phyloP scores from a whole-genome alignment of 2,329 filamentous ascomycete genomes.

The Basipetospora chlamydospora region DNA sequence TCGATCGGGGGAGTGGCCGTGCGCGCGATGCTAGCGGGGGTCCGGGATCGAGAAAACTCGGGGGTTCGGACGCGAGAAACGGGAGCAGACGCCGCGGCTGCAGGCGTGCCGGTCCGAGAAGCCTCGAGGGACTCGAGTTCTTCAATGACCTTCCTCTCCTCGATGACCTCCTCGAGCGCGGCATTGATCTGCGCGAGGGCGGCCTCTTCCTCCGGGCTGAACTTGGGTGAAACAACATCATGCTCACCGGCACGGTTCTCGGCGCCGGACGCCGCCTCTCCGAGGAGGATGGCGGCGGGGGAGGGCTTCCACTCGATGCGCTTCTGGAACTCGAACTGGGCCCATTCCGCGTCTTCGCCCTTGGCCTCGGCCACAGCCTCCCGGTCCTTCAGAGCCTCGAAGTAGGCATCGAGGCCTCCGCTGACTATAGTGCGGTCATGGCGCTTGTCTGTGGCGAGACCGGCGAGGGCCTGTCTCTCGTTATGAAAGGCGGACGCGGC shows the following conservation, averaged over 20 bases:
- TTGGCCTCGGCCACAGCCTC: slow-evolving; percentile 44
- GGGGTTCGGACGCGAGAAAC: slow-evolving; percentile 28
- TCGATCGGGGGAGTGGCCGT: slow-evolving; percentile 48
- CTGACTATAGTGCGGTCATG: slow-evolving; percentile 30
- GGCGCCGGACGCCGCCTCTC: slow-evolving; percentile 41
- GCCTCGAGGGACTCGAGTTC: slow-evolving; percentile 26
- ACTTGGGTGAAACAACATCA: slow-evolving; percentile 19
- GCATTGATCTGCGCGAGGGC: slow-evolving; percentile 74
- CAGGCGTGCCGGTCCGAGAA: slow-evolving; percentile 11
- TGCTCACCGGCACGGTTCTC: slow-evolving; percentile 18
- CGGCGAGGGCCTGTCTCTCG: slow-evolving; percentile 31
- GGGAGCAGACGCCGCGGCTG: slow-evolving; percentile 19
- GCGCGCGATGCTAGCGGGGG: slow-evolving; percentile 33
- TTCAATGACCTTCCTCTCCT: slow-evolving; percentile 31
- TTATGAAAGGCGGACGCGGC: slow-evolving; percentile 60
- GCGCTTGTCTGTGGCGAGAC: slow-evolving; percentile 37
- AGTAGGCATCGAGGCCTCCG: slow-evolving; percentile 75
- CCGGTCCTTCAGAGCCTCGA: slow-evolving; percentile 73
- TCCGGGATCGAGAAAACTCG: slow-evolving; percentile 22
- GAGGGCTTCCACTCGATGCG: slow-evolving; percentile 76
- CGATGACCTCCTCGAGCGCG: slow-evolving; percentile 65
- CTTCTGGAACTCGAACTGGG: slow-evolving; percentile 78
- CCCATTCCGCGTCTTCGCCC: slow-evolving; percentile 67
- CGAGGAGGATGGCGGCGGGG: slow-evolving; percentile 39
- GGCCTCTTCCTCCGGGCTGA: slow-evolving; percentile 25